phyloP scores from a whole-genome alignment of 768 basidiomycete species.

The Leucogyrophana mollusca region DNA sequence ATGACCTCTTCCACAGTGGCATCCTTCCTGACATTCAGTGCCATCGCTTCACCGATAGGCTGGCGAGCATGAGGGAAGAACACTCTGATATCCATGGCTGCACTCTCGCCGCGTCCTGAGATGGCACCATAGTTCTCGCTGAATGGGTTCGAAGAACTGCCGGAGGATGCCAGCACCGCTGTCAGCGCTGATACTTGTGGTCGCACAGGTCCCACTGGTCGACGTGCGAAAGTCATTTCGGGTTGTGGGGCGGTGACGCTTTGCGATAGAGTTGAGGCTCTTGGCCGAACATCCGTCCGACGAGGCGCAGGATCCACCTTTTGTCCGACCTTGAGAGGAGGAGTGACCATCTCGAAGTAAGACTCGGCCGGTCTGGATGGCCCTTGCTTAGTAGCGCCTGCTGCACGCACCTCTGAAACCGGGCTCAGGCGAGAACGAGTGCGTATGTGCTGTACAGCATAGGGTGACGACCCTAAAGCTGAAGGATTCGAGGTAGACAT shows the following conservation, averaged over 20 bases:
- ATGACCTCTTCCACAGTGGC: slow-evolving; percentile 95
- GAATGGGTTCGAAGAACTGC: slow-evolving; percentile 77
- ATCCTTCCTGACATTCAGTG: slow-evolving; percentile 78
- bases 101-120: slow-evolving; percentile 69
- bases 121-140: slow-evolving; percentile 84
- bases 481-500: slow-evolving; percentile 59
- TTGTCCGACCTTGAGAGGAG: slow-evolving; percentile 28
- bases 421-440: slow-evolving; percentile 57
- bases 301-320: slow-evolving; percentile 14
- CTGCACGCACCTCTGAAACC: slow-evolving; percentile 51
- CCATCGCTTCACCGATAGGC: slow-evolving; percentile 61
- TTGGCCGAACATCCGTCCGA: slow-evolving; percentile 25
- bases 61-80: slow-evolving; percentile 82
- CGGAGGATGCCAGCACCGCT: slow-evolving; percentile 66
- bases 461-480: slow-evolving; percentile 46
- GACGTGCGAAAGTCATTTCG: slow-evolving; percentile 50
- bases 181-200: slow-evolving; percentile 65
- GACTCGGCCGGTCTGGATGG: slow-evolving; percentile 29
- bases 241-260: slow-evolving; percentile 13
- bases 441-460: slow-evolving; percentile 32
- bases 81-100: slow-evolving; percentile 64
- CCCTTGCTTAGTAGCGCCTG: slow-evolving; percentile 17
- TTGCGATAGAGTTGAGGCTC: slow-evolving; percentile 27
- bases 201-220: slow-evolving; percentile 41
- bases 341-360: slow-evolving; percentile 57